These are phyloP conservation scores for Kwoniella sp. DNA, from an alignment of 768 basidiomycete species.

Conservation along the genomic window DNA sequence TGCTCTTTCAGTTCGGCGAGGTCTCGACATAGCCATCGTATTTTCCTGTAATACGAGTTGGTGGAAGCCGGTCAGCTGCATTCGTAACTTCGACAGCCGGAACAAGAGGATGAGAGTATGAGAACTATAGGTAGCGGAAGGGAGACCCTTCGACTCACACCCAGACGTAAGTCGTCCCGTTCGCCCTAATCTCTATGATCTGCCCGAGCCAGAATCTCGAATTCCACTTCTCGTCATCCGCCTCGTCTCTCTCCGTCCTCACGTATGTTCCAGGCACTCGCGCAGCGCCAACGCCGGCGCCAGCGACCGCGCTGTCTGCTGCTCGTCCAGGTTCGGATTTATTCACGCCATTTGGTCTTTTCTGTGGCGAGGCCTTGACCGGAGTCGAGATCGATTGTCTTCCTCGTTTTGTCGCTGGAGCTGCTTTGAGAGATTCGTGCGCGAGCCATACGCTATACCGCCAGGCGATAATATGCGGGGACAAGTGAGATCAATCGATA, in stretches of 20 bases:
- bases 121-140: too few relatives aligned
- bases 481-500: too few relatives aligned
- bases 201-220: slow-evolving; percentile 24
- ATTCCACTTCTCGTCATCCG: slow-evolving; percentile 3
- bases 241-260: background rate
- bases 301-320: background rate
- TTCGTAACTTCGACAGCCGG: background rate
- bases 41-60: slow-evolving; percentile 9
- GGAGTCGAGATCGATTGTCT: background rate
- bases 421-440: slow-evolving; percentile 7
- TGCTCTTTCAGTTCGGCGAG: slow-evolving; percentile 15
- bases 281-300: too few relatives aligned
- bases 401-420: background rate
- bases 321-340: background rate
- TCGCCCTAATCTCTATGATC: slow-evolving; percentile 30
- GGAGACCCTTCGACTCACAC: slow-evolving; percentile 25
- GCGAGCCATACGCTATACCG: slow-evolving; percentile 17
- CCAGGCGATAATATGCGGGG: too few relatives aligned
- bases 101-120: too few relatives aligned
- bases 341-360: slow-evolving; percentile 2
- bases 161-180: slow-evolving; percentile 25
- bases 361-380: background rate
- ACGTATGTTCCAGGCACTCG: background rate
- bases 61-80: background rate
- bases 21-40: slow-evolving; percentile 29